These are phyloP conservation scores for Diplodia sapinea DNA, from an alignment of 2,329 filamentous ascomycete genomes.

Conservation along the genomic window DNA sequence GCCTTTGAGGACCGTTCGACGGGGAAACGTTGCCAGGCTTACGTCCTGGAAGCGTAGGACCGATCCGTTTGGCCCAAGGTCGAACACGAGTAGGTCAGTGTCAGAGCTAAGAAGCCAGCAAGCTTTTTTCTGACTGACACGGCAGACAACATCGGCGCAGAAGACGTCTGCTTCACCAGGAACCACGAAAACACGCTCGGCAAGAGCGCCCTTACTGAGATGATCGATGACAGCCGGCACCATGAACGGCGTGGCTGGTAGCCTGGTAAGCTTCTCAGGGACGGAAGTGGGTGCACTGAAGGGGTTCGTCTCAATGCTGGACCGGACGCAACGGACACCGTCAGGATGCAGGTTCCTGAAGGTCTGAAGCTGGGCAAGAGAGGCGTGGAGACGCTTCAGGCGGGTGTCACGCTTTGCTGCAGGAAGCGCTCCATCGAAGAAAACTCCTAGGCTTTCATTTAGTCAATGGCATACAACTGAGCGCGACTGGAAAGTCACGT, in stretches of 20 bases:
- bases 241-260: conserved; percentile 70
- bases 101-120: conserved; percentile 73
- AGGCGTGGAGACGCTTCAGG: conserved; percentile 64
- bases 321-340: conserved; percentile 37
- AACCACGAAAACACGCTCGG: conserved; percentile 63
- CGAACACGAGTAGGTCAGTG: conserved; percentile 80
- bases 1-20: conserved; percentile 37
- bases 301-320: conserved; percentile 35
- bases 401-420: conserved; percentile 67
- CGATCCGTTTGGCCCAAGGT: conserved; percentile 65
- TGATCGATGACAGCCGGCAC: conserved; percentile 78
- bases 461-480: conserved; percentile 33
- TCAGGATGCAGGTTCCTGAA: conserved; percentile 43
- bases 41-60: conserved; percentile 74
- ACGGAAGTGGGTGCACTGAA: conserved; percentile 35
- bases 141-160: conserved; percentile 71
- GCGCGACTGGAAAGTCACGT: conserved; percentile 39
- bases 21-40: conserved; percentile 57
- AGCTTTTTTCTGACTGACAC: conserved; percentile 59
- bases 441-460: conserved; percentile 66
- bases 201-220: conserved; percentile 55
- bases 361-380: conserved; percentile 61
- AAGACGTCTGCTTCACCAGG: conserved; percentile 85
- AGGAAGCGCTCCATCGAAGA: conserved; percentile 86
- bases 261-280: conserved; percentile 36